phyloP scores from a whole-genome alignment of 1,139 yeast genomes.

The Nakaseomyces delphensis region DNA sequence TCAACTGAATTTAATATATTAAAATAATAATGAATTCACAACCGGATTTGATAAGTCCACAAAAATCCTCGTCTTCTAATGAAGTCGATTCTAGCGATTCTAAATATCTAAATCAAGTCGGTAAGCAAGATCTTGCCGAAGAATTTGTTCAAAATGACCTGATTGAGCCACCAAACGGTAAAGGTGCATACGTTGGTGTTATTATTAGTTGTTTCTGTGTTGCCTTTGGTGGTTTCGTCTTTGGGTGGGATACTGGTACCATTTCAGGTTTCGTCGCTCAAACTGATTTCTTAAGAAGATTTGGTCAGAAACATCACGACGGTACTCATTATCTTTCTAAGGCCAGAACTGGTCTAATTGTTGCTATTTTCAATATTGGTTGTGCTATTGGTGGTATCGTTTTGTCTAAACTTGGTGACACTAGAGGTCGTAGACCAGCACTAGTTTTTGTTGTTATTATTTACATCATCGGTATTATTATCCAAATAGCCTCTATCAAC shows the following conservation, averaged over 20 bases:
- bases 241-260: constrained; percentile 73
- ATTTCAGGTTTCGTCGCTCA: constrained; percentile 69
- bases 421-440: constrained; percentile 53
- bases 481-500: constrained; percentile 48
- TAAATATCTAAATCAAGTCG: constrained; percentile 4
- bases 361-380: constrained; percentile 59
- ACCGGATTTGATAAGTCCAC: constrained; percentile 18
- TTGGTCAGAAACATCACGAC: constrained; percentile 33
- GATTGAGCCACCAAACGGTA: constrained; percentile 5
- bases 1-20: neutral
- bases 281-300: constrained; percentile 49
- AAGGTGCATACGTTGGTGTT: constrained; percentile 32
- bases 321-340: constrained; percentile 40
- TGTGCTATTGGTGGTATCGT: constrained; percentile 55
- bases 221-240: constrained; percentile 62
- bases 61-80: constrained; percentile 18
- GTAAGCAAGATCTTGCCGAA: constrained; percentile 7
- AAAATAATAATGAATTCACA: constrained; percentile 15
- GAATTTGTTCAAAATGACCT: neutral
- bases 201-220: constrained; percentile 37
- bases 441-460: constrained; percentile 46
- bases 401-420: constrained; percentile 47
- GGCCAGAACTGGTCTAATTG: constrained; percentile 51
- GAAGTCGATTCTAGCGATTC: constrained; percentile 10
- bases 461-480: constrained; percentile 51